phyloP scores from a whole-genome alignment of 164 flowering plant species.

The Taxillus chinensis region DNA sequence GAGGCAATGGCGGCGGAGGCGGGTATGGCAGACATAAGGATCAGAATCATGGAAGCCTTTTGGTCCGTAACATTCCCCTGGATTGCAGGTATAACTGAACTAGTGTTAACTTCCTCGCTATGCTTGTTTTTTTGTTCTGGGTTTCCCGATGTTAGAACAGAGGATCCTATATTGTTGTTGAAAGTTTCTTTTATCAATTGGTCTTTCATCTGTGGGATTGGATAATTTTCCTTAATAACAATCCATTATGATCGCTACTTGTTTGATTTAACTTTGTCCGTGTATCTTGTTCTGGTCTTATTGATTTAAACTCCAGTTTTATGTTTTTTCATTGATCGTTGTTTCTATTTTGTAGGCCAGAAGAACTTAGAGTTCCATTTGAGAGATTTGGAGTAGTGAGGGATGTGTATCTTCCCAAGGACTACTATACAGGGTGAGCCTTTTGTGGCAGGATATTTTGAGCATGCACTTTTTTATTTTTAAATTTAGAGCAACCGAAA shows the following conservation, averaged over 20 bases:
- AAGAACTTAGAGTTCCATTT: constrained; percentile 69
- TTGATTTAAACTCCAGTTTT: not conserved
- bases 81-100: constrained; percentile 48
- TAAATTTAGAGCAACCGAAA: no score
- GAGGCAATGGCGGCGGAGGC: constrained; percentile 41
- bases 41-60: constrained; percentile 57
- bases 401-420: constrained; percentile 76
- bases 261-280: not conserved
- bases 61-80: constrained; percentile 77
- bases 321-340: not conserved
- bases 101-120: no score
- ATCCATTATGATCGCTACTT: no score
- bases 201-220: not conserved
- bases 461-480: not conserved
- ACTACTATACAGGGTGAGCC: constrained; percentile 75
- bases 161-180: not conserved
- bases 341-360: constrained; percentile 38
- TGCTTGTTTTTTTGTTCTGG: not conserved
- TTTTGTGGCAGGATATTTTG: not conserved
- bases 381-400: constrained; percentile 79
- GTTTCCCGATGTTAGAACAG: not conserved
- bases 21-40: constrained; percentile 64
- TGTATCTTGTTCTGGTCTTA: not conserved
- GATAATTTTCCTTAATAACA: no score
- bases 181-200: not conserved